Base-by-base conservation (phyloP, 495 filamentous ascomycete genomes). In the Peziza echinospora region DNA sequence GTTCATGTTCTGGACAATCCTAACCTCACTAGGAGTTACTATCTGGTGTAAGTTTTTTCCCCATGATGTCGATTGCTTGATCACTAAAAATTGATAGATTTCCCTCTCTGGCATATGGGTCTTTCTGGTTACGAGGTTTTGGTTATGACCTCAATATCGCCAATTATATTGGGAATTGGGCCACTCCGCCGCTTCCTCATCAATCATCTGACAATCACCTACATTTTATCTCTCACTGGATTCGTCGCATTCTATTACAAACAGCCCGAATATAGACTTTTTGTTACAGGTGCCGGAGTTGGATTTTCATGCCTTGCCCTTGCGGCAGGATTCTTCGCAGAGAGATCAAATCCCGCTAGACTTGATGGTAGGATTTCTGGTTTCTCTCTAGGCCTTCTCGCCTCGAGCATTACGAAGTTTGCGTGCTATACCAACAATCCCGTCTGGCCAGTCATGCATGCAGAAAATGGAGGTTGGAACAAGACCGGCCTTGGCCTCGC, bases 61-160 rank as follows among this genome's bases (percentile, higher is more conserved):
- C n/a, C n/a, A n/a, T n/a, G n/a, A n/a, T n/a, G n/a, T 5, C 28
- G 11, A 11, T 28, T n/a, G n/a, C n/a, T n/a, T n/a, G n/a, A n/a
- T n/a, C 6, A 21, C 9, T n/a, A n/a, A n/a, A n/a, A n/a, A 13
- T 21, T 19, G n/a, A 21, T 21, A 43, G 82, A 92, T 60, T 99
- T 99, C 58, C 89, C 89, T 13, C 72, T 99, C n/a, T 99, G 91
- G 91, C 76, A 94, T 61, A 96, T 99, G 91, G 91, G 91, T 48
- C 85, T 99, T 49, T 99, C 91, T 6, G 91, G 91, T 47, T 94
- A 92, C 52, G 91, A 99, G 64, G 77, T 77, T 22, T 68, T 87
- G 50, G 75, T 99, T 60, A 75, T 93, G 71, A 70, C 70, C 50
- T 85, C 80, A n/a, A 56, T 84, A 44, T 80, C 84, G 5, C 89